phyloP scores from a whole-genome alignment of 768 basidiomycete species.

The Amylocystis lapponica region DNA sequence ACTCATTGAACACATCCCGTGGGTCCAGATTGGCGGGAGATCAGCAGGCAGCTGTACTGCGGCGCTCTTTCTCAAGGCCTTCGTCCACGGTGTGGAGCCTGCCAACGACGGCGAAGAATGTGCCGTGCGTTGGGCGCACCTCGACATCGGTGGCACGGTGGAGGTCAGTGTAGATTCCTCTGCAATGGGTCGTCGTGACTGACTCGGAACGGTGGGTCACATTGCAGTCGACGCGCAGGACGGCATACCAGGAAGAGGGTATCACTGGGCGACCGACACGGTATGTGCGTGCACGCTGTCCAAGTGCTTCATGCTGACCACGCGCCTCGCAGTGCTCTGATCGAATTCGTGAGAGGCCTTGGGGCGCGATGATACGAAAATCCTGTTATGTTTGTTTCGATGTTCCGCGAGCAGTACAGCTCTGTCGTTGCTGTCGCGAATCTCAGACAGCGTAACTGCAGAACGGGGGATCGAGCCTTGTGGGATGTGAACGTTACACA shows the following conservation, averaged over 20 bases:
- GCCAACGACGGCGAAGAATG: conserved; percentile 46
- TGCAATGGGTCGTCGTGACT: conserved; percentile 12
- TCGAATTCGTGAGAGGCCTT: no score
- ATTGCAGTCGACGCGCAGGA: conserved; percentile 42
- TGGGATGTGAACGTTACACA: no score
- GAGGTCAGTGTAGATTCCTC: conserved; percentile 49
- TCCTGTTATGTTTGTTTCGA: no score
- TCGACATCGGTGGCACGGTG: conserved; percentile 81
- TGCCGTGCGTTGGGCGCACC: conserved; percentile 74
- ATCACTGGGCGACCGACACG: conserved; percentile 80
- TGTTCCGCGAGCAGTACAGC: no score
- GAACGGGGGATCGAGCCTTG: no score
- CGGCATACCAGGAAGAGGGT: conserved; percentile 63
- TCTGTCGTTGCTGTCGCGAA: no score
- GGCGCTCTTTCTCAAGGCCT: conserved; percentile 81
- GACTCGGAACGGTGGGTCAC: not conserved
- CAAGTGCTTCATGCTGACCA: no score
- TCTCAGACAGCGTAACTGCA: no score
- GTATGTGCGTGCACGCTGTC: no score
- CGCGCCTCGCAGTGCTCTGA: no score
- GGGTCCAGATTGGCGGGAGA: conserved; percentile 58
- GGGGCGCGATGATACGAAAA: no score
- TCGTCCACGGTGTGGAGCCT: conserved; percentile 68
- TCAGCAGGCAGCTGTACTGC: conserved; percentile 74
- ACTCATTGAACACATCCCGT: not conserved